Conservation (phyloP, 768 basidiomycete species). For the Hypholoma fasciculare region DNA sequence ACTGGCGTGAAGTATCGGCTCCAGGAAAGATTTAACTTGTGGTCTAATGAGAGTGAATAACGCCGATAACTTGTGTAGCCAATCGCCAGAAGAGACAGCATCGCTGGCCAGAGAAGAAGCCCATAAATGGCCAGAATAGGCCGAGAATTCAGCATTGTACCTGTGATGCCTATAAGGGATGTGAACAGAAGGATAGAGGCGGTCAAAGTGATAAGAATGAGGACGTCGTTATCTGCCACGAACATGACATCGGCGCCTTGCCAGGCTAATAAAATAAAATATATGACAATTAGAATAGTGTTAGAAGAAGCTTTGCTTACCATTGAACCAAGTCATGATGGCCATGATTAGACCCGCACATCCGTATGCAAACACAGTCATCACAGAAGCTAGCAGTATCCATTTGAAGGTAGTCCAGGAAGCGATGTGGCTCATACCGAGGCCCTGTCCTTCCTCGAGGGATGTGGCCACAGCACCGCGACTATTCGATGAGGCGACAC, state of each 20-base stretch:
- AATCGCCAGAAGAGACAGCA: conserved; percentile 56
- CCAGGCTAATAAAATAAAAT: conserved; percentile 43
- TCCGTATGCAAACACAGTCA: conserved; percentile 56
- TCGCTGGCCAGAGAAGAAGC: conserved; percentile 65
- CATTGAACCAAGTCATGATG: conserved; percentile 59
- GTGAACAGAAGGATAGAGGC: conserved; percentile 58
- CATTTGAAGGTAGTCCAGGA: conserved; percentile 69
- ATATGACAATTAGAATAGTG: background rate
- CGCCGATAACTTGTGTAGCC: conserved; percentile 70
- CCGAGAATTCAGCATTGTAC: conserved; percentile 65
- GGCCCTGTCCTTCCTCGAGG: conserved; percentile 29
- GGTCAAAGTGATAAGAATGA: conserved; percentile 57
- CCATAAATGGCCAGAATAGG: conserved; percentile 68
- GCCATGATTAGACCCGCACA: conserved; percentile 48
- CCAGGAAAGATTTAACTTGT: conserved; percentile 71
- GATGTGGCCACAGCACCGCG: conserved; percentile 21
- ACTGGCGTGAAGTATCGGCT: conserved; percentile 56
- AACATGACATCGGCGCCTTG: conserved; percentile 61
- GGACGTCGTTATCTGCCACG: conserved; percentile 57
- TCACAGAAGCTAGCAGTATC: conserved; percentile 55
- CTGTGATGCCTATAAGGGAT: conserved; percentile 58
- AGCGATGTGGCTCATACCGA: conserved; percentile 38
- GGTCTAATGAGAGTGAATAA: conserved; percentile 56
- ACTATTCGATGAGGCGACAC: background rate
- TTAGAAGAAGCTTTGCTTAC: conserved; percentile 30